Conservation (phyloP, 1,139 yeast genomes). For the Diutina mesorugosa region DNA sequence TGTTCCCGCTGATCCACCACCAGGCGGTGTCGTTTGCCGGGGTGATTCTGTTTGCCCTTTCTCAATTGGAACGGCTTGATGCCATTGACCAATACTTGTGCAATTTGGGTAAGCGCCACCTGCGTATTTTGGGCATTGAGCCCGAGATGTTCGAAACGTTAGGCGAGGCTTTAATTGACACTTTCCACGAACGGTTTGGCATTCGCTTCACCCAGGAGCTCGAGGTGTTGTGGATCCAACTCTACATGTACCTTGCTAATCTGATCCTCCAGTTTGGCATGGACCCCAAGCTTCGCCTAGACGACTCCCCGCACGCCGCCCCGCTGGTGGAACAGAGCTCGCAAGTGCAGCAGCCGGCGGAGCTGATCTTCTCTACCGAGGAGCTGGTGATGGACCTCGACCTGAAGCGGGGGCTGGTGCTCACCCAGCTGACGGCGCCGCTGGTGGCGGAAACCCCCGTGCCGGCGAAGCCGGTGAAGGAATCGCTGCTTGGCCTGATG, state of each 20-base stretch:
- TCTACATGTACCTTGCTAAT: conserved; percentile 49
- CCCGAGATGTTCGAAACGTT: conserved; percentile 61
- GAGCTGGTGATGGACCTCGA: neutral
- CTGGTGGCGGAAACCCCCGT: neutral
- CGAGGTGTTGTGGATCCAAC: conserved; percentile 50
- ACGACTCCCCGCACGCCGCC: neutral
- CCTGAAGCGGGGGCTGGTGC: neutral
- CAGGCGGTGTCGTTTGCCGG: conserved; percentile 78
- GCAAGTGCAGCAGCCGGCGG: neutral
- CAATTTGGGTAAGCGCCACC: conserved; percentile 62
- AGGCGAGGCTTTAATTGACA: conserved; percentile 67
- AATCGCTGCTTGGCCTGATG: neutral
- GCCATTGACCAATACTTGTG: conserved; percentile 46
- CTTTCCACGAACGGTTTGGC: conserved; percentile 58
- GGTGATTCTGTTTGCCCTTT: conserved; percentile 51
- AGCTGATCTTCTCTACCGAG: neutral
- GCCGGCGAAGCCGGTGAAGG: neutral
- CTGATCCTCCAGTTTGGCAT: conserved; percentile 50
- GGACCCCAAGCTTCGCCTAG: conserved; percentile 27
- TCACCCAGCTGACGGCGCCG: neutral
- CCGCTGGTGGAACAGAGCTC: neutral
- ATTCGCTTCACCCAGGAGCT: conserved; percentile 32
- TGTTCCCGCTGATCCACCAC: conserved; percentile 54
- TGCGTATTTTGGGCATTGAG: conserved; percentile 65
- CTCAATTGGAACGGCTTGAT: conserved; percentile 26